These are phyloP conservation scores for Tilletiopsis washingtonensis DNA, from an alignment of 1,284 basidiomycete species.

Conservation along the genomic window DNA sequence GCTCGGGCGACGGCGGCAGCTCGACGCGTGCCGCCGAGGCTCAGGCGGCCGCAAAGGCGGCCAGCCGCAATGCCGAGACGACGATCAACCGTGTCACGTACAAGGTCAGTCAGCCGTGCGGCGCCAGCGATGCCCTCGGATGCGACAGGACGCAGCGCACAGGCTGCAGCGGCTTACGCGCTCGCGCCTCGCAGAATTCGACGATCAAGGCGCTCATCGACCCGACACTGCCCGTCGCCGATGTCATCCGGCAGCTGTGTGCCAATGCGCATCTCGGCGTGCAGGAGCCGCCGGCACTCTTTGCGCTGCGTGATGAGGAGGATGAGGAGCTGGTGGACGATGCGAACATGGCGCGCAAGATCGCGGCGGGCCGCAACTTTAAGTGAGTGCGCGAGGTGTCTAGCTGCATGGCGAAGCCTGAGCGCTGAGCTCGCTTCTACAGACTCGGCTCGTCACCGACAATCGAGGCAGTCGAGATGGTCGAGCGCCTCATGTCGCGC, in stretches of 20 bases:
- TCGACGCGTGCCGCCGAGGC: neutral
- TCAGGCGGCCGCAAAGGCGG: no score
- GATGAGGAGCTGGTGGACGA: slow-evolving; percentile 83
- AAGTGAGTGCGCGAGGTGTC: slow-evolving; percentile 13
- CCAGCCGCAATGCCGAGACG: neutral
- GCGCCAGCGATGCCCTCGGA: no score
- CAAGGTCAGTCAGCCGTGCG: neutral
- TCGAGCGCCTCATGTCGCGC: slow-evolving; percentile 60
- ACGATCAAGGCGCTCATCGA: slow-evolving; percentile 39
- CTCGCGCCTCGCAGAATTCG: slow-evolving; percentile 10
- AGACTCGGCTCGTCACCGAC: slow-evolving; percentile 73
- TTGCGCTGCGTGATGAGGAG: slow-evolving; percentile 72
- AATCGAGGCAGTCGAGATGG: slow-evolving; percentile 71
- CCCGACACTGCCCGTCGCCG: slow-evolving; percentile 27
- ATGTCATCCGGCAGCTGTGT: slow-evolving; percentile 46
- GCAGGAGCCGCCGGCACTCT: slow-evolving; percentile 69
- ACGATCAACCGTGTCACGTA: neutral
- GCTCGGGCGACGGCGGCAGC: no score
- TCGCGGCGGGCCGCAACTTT: slow-evolving; percentile 33
- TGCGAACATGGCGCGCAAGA: slow-evolving; percentile 38
- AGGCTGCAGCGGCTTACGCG: neutral
- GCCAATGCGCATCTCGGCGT: slow-evolving; percentile 60
- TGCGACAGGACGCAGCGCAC: neutral
- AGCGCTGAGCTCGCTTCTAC: slow-evolving; percentile 6
- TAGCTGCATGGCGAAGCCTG: neutral